Evolutionary conservation across 2,329 filamentous ascomycete species (phyloP).

Genomic region (Allantophomopsis lycopodina): DNA sequence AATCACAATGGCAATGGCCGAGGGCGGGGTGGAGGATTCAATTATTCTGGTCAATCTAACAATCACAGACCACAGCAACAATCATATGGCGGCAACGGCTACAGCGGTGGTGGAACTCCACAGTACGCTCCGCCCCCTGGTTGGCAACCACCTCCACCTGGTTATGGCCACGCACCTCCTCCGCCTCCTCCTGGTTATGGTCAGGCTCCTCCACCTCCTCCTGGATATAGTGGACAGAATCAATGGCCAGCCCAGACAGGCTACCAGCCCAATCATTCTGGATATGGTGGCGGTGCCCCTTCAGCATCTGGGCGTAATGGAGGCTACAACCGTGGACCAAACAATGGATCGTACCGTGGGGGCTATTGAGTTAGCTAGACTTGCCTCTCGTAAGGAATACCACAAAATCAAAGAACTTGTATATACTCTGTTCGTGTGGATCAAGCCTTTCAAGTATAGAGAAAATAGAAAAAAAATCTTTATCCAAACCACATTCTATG

Average conservation of each 20-base stretch:
- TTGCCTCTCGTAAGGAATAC: too few relatives aligned
- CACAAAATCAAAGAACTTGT: too few relatives aligned
- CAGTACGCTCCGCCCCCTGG: constrained; percentile 13
- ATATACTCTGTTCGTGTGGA: too few relatives aligned
- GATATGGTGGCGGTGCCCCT: too few relatives aligned
- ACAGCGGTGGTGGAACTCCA: constrained; percentile 8
- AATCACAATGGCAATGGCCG: constrained; percentile 1
- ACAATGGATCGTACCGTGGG: too few relatives aligned
- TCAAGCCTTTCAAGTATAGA: too few relatives aligned
- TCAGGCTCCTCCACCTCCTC: constrained; percentile 5
- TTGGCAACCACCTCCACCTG: constrained; percentile 31
- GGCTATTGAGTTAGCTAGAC: too few relatives aligned
- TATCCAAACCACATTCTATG: too few relatives aligned
- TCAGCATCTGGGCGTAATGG: too few relatives aligned
- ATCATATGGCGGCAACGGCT: constrained; percentile 5
- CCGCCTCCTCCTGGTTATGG: constrained; percentile 26
- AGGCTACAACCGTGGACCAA: too few relatives aligned
- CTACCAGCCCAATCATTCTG: too few relatives aligned
- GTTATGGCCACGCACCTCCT: constrained; percentile 29
- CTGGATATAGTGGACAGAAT: constrained; percentile 4
- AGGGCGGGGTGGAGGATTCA: not conserved
- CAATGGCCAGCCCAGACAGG: not conserved
- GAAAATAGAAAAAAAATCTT: too few relatives aligned
- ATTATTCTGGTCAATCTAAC: not conserved
- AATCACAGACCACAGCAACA: not conserved